A percentile compares a stretch with the other conserved stretches of the same genome.
These are phyloP conservation scores for Aspergillus sp. DNA, from an alignment of 2,329 filamentous ascomycete species.

Conservation along the genomic window DNA sequence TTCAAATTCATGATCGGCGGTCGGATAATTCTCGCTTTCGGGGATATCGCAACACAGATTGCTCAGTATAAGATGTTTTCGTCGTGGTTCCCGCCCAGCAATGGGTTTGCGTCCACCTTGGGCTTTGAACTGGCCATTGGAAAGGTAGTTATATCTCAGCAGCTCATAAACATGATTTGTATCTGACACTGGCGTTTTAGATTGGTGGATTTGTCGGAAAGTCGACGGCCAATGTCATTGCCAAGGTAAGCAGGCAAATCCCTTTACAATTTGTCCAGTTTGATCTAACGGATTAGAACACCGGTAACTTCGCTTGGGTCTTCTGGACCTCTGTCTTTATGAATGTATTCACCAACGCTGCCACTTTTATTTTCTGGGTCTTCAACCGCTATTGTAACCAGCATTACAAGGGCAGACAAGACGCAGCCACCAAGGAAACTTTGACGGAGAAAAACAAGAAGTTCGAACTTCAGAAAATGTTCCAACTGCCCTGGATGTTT, in stretches of 20 bases:
- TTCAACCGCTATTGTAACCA: conserved; percentile 55
- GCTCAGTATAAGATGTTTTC: conserved; percentile 67
- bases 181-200: conserved; percentile 9
- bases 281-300: conserved; percentile 39
- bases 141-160: conserved; percentile 36
- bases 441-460: conserved; percentile 61
- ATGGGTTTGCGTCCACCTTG: conserved; percentile 62
- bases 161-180: background rate
- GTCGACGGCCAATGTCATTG: conserved; percentile 60
- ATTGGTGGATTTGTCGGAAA: conserved; percentile 62
- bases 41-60: conserved; percentile 64
- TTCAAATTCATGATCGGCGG: conserved; percentile 63
- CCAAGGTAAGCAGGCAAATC: conserved; percentile 32
- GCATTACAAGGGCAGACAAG: conserved; percentile 48
- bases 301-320: conserved; percentile 61
- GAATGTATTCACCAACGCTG: conserved; percentile 62
- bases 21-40: conserved; percentile 55
- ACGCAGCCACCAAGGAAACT: conserved; percentile 59
- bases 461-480: conserved; percentile 56
- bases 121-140: conserved; percentile 61
- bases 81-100: conserved; percentile 62
- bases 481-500: conserved; percentile 60
- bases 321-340: conserved; percentile 66
- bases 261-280: background rate
- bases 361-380: conserved; percentile 55